Conservation (phyloP, 75 land plant genomes). For the Cupressus sempervirens region DNA sequence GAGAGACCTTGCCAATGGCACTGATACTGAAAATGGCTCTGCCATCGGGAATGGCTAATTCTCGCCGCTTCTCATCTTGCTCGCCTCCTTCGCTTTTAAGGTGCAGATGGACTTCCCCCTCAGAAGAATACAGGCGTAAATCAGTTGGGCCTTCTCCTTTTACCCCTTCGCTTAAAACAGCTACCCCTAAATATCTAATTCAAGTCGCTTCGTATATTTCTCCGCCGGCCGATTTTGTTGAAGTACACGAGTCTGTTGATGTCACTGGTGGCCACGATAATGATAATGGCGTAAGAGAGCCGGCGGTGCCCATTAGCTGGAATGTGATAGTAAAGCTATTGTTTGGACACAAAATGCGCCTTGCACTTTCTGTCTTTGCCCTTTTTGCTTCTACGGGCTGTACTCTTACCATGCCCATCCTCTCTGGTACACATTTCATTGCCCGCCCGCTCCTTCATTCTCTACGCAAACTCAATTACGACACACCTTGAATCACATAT, state of each 20-base stretch:
- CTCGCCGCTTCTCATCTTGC: not conserved
- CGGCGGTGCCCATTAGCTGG: slow-evolving; percentile 48
- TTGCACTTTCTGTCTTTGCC: slow-evolving; percentile 37
- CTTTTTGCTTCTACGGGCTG: slow-evolving; percentile 71
- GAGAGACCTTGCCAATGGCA: not conserved
- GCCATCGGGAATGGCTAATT: not conserved
- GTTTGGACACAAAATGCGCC: slow-evolving; percentile 56
- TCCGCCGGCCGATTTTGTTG: not conserved
- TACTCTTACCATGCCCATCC: slow-evolving; percentile 95
- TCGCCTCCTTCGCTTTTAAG: not conserved
- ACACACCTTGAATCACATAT: not conserved
- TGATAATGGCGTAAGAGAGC: not conserved
- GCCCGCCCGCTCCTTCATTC: not conserved
- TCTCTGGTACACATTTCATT: slow-evolving; percentile 51
- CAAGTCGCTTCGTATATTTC: not conserved
- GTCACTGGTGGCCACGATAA: not conserved
- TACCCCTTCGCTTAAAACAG: not conserved
- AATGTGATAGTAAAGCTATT: slow-evolving; percentile 52
- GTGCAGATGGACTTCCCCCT: no score
- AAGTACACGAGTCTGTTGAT: not conserved
- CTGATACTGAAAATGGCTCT: not conserved
- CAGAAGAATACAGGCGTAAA: not conserved
- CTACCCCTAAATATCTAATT: not conserved
- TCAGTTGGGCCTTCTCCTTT: not conserved
- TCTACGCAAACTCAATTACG: not conserved